Conservation (phyloP, 176 grass and related monocot genomes). For the Phragmites australis region DNA sequence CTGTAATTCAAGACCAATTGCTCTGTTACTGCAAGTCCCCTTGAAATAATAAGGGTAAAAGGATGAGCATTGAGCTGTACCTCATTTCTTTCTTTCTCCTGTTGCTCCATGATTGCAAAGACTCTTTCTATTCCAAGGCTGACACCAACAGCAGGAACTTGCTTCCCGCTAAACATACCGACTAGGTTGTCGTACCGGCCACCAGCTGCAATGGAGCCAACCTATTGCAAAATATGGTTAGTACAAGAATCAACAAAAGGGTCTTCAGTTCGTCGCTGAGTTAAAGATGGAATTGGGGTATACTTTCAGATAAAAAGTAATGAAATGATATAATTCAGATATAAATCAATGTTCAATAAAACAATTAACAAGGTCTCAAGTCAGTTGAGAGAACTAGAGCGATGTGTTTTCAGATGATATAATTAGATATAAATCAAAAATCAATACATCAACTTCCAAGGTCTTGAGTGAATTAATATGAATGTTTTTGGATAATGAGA, state of each 20-base stretch:
- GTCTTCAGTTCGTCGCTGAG: background rate
- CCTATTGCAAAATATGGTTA: constrained; percentile 48
- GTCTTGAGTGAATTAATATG: background rate
- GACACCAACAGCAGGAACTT: constrained; percentile 91
- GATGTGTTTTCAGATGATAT: background rate
- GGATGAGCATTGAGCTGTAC: constrained; percentile 41
- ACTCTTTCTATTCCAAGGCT: constrained; percentile 98
- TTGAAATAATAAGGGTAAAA: background rate
- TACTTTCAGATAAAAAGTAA: background rate
- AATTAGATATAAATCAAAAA: background rate
- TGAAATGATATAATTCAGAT: background rate
- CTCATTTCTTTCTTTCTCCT: constrained; percentile 79
- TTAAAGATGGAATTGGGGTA: background rate
- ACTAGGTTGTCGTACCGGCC: constrained; percentile 91
- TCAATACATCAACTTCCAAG: background rate
- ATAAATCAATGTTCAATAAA: background rate
- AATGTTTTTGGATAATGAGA: background rate
- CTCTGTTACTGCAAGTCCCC: background rate
- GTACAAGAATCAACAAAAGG: constrained; percentile 22
- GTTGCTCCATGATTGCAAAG: constrained; percentile 93
- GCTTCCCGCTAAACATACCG: constrained; percentile 94
- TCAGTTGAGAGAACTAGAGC: background rate
- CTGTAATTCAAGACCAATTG: constrained; percentile 30
- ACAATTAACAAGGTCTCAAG: background rate
- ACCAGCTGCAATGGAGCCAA: constrained; percentile 95